Evolutionary conservation across 306 rosid species (phyloP).

Genomic region (Castanea mollissima): DNA sequence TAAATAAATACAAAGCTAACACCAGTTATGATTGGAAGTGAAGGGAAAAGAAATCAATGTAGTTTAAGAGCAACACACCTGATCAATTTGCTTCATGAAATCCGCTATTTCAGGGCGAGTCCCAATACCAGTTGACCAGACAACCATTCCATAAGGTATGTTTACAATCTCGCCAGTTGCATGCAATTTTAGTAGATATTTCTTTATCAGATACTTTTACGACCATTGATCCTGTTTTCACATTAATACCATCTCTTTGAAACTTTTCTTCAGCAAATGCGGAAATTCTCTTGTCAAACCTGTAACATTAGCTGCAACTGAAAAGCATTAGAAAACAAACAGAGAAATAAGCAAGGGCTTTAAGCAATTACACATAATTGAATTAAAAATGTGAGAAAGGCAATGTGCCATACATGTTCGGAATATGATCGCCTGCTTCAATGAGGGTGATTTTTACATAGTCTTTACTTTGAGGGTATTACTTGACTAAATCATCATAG

Average conservation of each 20-base stretch:
- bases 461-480: conserved; percentile 73
- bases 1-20: not conserved
- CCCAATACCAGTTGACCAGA: conserved; percentile 96
- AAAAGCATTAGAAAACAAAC: conserved; percentile 9
- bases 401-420: conserved; percentile 60
- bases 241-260: conserved; percentile 73
- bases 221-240: conserved; percentile 96
- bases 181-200: conserved; percentile 63
- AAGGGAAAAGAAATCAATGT: not conserved
- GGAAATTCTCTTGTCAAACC: conserved; percentile 97
- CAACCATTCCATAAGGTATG: conserved; percentile 91
- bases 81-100: conserved; percentile 82
- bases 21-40: not conserved
- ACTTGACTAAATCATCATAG: conserved; percentile 67
- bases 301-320: conserved; percentile 11
- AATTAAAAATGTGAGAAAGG: too few relatives aligned
- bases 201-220: conserved; percentile 81
- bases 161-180: conserved; percentile 62
- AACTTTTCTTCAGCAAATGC: conserved; percentile 91
- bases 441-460: conserved; percentile 77
- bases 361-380: too few relatives aligned
- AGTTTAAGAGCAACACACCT: conserved; percentile 56
- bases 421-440: conserved; percentile 85
- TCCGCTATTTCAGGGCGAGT: conserved; percentile 80
- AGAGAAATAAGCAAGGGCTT: too few relatives aligned